A percentile compares a stretch with the other conserved stretches of the same genome.
Evolutionary conservation across 2,329 filamentous ascomycete genomes (phyloP).

Genomic region (Claviceps sp.): DNA sequence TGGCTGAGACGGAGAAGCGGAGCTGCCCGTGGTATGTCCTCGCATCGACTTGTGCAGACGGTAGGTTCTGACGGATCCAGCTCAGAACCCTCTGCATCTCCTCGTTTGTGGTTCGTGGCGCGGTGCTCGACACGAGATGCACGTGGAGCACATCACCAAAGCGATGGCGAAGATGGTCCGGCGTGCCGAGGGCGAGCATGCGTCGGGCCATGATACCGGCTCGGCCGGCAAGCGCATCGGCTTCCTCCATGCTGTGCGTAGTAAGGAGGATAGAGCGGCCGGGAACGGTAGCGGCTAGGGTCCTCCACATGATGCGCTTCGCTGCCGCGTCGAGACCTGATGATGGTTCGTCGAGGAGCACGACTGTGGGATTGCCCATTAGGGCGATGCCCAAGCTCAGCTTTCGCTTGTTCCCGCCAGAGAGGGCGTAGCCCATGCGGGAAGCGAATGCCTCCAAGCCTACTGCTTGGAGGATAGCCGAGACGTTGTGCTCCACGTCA

Average conservation of each 20-base stretch:
- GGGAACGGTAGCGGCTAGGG: conserved; percentile 56
- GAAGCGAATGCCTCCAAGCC: conserved; percentile 57
- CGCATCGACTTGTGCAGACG: conserved; percentile 53
- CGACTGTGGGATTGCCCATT: conserved; percentile 79
- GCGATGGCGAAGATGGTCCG: conserved; percentile 54
- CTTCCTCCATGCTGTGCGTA: conserved; percentile 92
- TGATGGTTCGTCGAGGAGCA: conserved; percentile 80
- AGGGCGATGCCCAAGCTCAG: conserved; percentile 77
- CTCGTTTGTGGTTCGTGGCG: conserved; percentile 55
- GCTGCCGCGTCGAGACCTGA: conserved; percentile 83
- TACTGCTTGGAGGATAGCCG: conserved; percentile 66
- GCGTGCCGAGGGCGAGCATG: conserved; percentile 76
- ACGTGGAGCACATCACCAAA: conserved; percentile 73
- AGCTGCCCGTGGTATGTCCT: conserved; percentile 77
- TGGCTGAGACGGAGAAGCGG: conserved; percentile 61
- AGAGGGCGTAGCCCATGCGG: conserved; percentile 67
- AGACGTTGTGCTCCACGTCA: conserved; percentile 64
- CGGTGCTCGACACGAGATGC: conserved; percentile 62
- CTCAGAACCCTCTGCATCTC: conserved; percentile 53
- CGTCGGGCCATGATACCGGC: conserved; percentile 75
- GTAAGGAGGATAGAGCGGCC: conserved; percentile 79
- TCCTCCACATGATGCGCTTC: conserved; percentile 89
- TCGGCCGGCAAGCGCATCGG: conserved; percentile 70
- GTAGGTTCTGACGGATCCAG: conserved; percentile 53
- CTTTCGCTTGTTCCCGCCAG: conserved; percentile 90